Evolutionary conservation across 2,329 filamentous ascomycete genomes (phyloP).

Genomic region (Chaetomiaceae sp.): DNA sequence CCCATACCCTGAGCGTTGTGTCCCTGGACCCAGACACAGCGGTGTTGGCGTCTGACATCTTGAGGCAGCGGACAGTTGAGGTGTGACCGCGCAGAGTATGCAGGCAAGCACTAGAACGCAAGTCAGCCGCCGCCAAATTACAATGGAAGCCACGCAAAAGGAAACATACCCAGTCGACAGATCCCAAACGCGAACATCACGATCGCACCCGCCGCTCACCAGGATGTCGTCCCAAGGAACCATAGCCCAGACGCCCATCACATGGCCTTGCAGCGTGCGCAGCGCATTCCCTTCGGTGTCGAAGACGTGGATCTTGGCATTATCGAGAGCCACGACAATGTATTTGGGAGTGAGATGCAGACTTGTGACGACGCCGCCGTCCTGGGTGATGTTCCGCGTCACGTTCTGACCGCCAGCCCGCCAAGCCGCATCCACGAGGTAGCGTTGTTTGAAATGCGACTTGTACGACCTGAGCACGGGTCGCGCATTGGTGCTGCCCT

Average conservation of each 20-base stretch:
- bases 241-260: slow-evolving; percentile 99
- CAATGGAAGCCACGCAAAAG: neutral
- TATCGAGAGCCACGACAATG: slow-evolving; percentile 95
- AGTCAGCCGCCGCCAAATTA: slow-evolving; percentile 20
- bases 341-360: slow-evolving; percentile 91
- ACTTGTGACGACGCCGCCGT: slow-evolving; percentile 95
- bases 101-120: slow-evolving; percentile 56
- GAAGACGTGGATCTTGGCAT: slow-evolving; percentile 97
- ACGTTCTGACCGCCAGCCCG: slow-evolving; percentile 82
- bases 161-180: slow-evolving; percentile 75
- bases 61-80: slow-evolving; percentile 91
- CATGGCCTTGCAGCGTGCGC: slow-evolving; percentile 86
- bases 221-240: slow-evolving; percentile 94
- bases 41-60: slow-evolving; percentile 92
- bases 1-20: slow-evolving; percentile 92
- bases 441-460: slow-evolving; percentile 95
- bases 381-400: slow-evolving; percentile 84
- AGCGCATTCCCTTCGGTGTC: slow-evolving; percentile 85
- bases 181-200: slow-evolving; percentile 96
- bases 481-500: slow-evolving; percentile 44
- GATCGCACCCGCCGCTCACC: slow-evolving; percentile 93
- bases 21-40: slow-evolving; percentile 96
- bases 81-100: slow-evolving; percentile 91
- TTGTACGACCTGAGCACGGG: slow-evolving; percentile 79
- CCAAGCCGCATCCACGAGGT: slow-evolving; percentile 97